Evolutionary conservation across 2,329 filamentous ascomycete species (phyloP), one percentile per base, ranked within the genome.

Genomic region (Plectosphaerella plurivora): DNA sequence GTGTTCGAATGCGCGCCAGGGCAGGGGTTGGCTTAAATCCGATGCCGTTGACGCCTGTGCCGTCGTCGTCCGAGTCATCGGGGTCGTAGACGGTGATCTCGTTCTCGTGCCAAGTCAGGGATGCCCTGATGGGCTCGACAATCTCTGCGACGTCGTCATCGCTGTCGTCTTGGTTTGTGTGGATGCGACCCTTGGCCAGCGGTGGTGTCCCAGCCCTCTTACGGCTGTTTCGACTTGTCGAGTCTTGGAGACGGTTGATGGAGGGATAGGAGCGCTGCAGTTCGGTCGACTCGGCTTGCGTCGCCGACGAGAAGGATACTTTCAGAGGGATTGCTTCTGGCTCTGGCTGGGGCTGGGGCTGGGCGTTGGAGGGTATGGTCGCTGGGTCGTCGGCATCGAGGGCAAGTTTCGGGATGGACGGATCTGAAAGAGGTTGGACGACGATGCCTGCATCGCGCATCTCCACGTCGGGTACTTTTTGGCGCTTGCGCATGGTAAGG

Each of bases 31-130:
- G 83, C 59, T 77, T 82, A 68, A 87, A 87, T 1, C 84, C 84
- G 54, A 87, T 82, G 5, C 84, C 84, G 63, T 87, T 86, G 61
- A 87, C 82, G 20, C 84, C 84, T 4, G 78, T 81, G 49, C 84
- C 84, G 61, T 87, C 84, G 60, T 87, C 84, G 56, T 87, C 83
- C 56, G 79, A 75, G 61, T 87, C 84, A 41, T 82, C 73, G 1
- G 82, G 80, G 58, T 86, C 79, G 64, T 86, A 84, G 25, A 86
- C 74, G 2, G 84, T 87, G 55, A 87, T 87, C 62, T 87, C 84
- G 58, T 86, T 79, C 57, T 86, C 82, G 60, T 83, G 82, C 84
- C 84, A 87, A 2, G 84, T 87, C 50, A 86, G 70, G 3, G 81
- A 76, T 7, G 82, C 81, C 36, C 82, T 74, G 10, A 83, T 62